Conservation (phyloP, 2,329 filamentous ascomycete species). For the Neofusicoccum kwambonambiense region DNA sequence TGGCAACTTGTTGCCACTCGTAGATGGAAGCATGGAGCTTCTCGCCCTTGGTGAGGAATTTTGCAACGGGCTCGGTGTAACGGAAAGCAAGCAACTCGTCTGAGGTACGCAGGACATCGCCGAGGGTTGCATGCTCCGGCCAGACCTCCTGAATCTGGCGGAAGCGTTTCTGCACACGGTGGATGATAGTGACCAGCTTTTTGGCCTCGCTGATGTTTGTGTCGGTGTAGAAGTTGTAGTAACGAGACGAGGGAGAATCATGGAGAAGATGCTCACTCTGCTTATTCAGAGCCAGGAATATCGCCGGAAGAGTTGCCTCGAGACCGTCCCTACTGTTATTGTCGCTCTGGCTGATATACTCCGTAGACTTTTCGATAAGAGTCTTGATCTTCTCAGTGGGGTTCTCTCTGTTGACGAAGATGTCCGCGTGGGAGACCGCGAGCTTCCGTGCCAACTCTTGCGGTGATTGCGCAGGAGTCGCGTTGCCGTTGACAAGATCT, state of each 20-base stretch:
- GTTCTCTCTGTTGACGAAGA: constrained; percentile 25
- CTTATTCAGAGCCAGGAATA: constrained; percentile 65
- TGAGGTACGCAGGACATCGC: constrained; percentile 74
- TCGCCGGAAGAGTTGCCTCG: constrained; percentile 62
- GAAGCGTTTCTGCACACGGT: constrained; percentile 71
- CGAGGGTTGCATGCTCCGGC: constrained; percentile 75
- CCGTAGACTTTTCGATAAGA: background rate
- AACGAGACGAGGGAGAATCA: constrained; percentile 30
- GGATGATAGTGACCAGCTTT: constrained; percentile 67
- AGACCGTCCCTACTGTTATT: constrained; percentile 26
- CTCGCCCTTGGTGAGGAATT: constrained; percentile 81
- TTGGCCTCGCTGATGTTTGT: constrained; percentile 73
- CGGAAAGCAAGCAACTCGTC: constrained; percentile 72
- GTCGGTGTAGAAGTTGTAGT: constrained; percentile 88
- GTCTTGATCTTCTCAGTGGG: constrained; percentile 1
- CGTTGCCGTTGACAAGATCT: constrained; percentile 27
- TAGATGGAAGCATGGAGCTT: constrained; percentile 81
- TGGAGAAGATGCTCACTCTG: constrained; percentile 48
- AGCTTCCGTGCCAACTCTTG: constrained; percentile 35
- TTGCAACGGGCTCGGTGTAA: constrained; percentile 80
- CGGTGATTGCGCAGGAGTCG: constrained; percentile 24
- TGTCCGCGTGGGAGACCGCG: constrained; percentile 33
- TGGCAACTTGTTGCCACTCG: constrained; percentile 94
- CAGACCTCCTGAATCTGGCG: constrained; percentile 62
- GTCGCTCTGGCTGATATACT: constrained; percentile 28